These are phyloP conservation scores for Amanita phalloides DNA, from an alignment of 768 basidiomycete genomes.

Conservation along the genomic window DNA sequence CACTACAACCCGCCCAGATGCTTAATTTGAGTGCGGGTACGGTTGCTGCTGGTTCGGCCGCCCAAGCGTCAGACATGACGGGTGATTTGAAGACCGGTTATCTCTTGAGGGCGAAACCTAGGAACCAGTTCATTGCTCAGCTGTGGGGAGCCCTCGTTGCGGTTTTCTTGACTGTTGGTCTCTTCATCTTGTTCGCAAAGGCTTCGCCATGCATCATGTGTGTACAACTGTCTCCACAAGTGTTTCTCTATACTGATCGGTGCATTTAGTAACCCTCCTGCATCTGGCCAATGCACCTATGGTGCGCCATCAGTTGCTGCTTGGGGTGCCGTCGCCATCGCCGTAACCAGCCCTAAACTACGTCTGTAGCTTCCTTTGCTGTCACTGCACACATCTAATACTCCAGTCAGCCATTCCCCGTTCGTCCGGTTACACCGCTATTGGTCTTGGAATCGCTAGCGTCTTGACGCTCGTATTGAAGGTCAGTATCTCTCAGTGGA, in stretches of 20 bases:
- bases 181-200: constrained; percentile 53
- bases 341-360: constrained; percentile 36
- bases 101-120: constrained; percentile 53
- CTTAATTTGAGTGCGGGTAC: constrained; percentile 44
- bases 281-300: constrained; percentile 31
- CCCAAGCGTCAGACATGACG: constrained; percentile 53
- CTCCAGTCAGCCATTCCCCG: constrained; percentile 32
- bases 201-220: constrained; percentile 52
- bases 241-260: background rate
- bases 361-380: constrained; percentile 18
- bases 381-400: background rate
- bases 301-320: constrained; percentile 45
- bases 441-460: constrained; percentile 36
- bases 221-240: constrained; percentile 6
- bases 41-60: constrained; percentile 43
- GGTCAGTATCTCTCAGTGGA: constrained; percentile 8
- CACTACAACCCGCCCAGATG: constrained; percentile 24
- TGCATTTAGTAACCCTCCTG: constrained; percentile 15
- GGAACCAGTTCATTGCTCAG: constrained; percentile 52
- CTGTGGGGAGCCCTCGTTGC: constrained; percentile 47
- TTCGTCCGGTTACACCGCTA: constrained; percentile 48
- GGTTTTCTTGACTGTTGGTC: constrained; percentile 45
- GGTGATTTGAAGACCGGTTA: constrained; percentile 64
- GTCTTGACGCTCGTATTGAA: constrained; percentile 34
- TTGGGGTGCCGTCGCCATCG: constrained; percentile 46